These are phyloP conservation scores for Botrytis galanthina DNA, from an alignment of 2,329 filamentous ascomycete species.

Conservation along the genomic window DNA sequence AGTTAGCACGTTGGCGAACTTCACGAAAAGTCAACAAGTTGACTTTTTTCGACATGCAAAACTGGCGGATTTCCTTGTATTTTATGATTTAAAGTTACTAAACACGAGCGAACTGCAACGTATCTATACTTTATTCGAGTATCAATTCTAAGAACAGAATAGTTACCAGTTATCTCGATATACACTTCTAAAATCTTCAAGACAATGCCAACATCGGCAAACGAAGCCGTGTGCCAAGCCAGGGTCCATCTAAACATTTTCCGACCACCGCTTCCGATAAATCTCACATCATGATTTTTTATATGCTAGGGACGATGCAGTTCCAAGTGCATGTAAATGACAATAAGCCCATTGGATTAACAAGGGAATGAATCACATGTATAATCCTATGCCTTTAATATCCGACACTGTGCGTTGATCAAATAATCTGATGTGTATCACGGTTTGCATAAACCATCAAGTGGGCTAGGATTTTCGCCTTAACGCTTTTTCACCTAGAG, in stretches of 20 bases:
- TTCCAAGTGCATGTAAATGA: background rate
- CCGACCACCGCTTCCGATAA: background rate
- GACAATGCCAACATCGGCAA: background rate
- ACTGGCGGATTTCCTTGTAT: background rate
- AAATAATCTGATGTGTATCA: background rate
- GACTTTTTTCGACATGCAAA: background rate
- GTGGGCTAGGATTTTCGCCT: background rate
- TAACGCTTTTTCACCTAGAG: background rate
- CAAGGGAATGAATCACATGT: background rate
- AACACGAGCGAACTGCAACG: no score
- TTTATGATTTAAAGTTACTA: background rate
- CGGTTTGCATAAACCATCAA: background rate
- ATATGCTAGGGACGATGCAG: background rate
- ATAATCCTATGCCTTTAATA: background rate
- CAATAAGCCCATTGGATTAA: background rate
- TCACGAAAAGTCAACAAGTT: background rate
- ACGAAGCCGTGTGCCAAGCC: background rate
- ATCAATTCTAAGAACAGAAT: background rate
- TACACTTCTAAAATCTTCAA: background rate
- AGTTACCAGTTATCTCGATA: background rate
- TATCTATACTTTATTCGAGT: background rate
- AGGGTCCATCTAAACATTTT: background rate
- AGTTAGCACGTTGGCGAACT: background rate
- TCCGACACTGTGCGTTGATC: background rate
- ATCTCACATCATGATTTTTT: background rate